A percentile compares a stretch with the other conserved stretches of the same genome.
Conservation (phyloP, 2,329 filamentous ascomycete species). For the Orbilia blumenaviensis region DNA sequence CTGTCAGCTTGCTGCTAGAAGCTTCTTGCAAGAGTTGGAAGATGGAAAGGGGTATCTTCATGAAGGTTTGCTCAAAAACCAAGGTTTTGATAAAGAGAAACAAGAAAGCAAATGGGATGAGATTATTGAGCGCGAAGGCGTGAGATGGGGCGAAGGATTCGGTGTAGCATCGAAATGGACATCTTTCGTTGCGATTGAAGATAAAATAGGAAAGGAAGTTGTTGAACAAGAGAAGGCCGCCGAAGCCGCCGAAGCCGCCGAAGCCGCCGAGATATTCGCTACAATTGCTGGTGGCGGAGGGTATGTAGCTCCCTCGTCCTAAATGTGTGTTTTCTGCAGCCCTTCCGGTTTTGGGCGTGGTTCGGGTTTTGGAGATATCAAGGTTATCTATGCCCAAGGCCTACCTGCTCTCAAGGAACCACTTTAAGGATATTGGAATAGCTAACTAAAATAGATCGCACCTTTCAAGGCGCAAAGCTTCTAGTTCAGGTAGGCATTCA, state of each 20-base stretch:
- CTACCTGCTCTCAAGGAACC: no score
- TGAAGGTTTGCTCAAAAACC: constrained; percentile 64
- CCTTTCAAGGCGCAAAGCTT: background rate
- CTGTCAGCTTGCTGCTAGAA: constrained; percentile 74
- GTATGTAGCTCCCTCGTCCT: background rate
- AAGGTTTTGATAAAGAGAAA: constrained; percentile 64
- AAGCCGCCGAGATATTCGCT: background rate
- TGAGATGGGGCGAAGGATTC: constrained; percentile 72
- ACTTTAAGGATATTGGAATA: background rate
- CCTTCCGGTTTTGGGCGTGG: no score
- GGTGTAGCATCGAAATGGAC: constrained; percentile 76
- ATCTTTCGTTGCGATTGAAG: constrained; percentile 75
- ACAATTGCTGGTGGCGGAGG: background rate
- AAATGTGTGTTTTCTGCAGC: no score
- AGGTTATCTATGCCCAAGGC: no score
- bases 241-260: no score
- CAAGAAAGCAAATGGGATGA: constrained; percentile 67
- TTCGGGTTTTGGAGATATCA: no score
- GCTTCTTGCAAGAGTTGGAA: constrained; percentile 74
- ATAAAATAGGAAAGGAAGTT: constrained; percentile 57
- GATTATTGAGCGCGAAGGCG: constrained; percentile 72
- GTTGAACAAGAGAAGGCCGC: background rate
- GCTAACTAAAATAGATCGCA: background rate
- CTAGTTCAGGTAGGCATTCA: background rate
- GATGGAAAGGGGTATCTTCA: constrained; percentile 74